These are phyloP conservation scores for Tricholoma sp. DNA, from an alignment of 768 basidiomycete species.

Conservation along the genomic window DNA sequence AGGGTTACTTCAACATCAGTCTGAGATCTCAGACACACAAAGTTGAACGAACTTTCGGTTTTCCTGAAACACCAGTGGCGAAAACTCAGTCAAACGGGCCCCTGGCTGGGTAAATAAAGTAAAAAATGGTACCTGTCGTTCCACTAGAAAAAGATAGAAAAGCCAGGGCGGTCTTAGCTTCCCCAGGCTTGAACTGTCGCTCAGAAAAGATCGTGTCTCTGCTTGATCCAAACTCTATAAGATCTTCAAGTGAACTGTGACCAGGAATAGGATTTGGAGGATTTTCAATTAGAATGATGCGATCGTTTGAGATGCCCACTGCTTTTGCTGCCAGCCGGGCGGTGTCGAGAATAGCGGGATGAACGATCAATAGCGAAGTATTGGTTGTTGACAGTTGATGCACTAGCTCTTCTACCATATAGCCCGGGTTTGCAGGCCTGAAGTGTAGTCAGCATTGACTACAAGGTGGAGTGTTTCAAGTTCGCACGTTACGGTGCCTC, in stretches of 20 bases:
- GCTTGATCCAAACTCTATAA: constrained; percentile 39
- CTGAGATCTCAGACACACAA: neutral
- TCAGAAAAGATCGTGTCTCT: constrained; percentile 38
- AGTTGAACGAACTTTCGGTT: constrained; percentile 29
- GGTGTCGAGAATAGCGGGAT: constrained; percentile 37
- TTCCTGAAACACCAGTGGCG: constrained; percentile 16
- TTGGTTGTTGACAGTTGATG: constrained; percentile 50
- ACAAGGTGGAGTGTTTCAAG: neutral
- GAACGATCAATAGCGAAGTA: constrained; percentile 43
- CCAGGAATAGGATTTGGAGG: constrained; percentile 9
- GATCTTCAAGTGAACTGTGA: constrained; percentile 34
- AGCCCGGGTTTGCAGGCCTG: constrained; percentile 61
- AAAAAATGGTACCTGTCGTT: constrained; percentile 51
- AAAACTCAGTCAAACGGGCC: neutral
- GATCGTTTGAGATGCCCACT: constrained; percentile 36
- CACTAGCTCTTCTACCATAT: constrained; percentile 50
- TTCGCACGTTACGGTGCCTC: constrained; percentile 53
- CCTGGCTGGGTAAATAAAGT: neutral
- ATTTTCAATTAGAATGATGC: constrained; percentile 34
- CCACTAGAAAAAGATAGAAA: constrained; percentile 73
- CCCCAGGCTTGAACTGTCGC: constrained; percentile 44
- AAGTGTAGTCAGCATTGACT: constrained; percentile 12
- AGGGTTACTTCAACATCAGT: neutral
- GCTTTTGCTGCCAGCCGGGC: constrained; percentile 40
- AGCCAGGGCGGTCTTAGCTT: constrained; percentile 56